Evolutionary conservation across 352 stramenopile genomes (phyloP).

Genomic region (Phytophthora hibernalis): DNA sequence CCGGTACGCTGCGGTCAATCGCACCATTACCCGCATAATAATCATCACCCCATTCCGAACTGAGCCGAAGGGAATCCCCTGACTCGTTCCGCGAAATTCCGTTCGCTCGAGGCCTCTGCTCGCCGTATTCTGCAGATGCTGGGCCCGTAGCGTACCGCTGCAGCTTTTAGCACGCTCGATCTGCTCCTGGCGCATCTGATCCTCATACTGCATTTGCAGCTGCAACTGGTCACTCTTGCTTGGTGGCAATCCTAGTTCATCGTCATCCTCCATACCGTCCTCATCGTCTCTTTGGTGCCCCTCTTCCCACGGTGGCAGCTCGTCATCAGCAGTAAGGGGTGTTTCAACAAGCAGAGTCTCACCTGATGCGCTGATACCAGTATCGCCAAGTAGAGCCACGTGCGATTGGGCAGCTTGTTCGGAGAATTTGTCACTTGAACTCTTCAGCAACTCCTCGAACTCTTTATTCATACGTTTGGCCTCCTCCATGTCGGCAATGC

Average conservation of each 20-base stretch:
- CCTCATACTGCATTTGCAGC: constrained; percentile 26
- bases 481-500: constrained; percentile 64
- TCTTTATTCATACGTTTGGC: constrained; percentile 72
- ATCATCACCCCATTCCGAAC: constrained; percentile 51
- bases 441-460: constrained; percentile 62
- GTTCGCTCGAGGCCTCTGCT: constrained; percentile 25
- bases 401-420: background rate
- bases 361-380: constrained; percentile 23
- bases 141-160: constrained; percentile 22
- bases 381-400: constrained; percentile 4
- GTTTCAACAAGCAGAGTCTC: constrained; percentile 34
- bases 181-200: constrained; percentile 35
- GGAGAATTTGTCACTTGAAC: constrained; percentile 19
- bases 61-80: constrained; percentile 50
- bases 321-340: constrained; percentile 1
- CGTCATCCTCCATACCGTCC: constrained; percentile 33
- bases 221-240: constrained; percentile 45
- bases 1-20: background rate
- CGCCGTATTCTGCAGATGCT: constrained; percentile 6
- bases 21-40: constrained; percentile 11
- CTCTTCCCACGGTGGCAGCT: constrained; percentile 33
- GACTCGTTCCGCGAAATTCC: constrained; percentile 33
- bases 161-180: constrained; percentile 27
- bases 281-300: constrained; percentile 16
- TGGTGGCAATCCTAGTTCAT: constrained; percentile 41